Evolutionary conservation across 495 filamentous ascomycete genomes (phyloP).

Genomic region (Bacidia gigantensis): DNA sequence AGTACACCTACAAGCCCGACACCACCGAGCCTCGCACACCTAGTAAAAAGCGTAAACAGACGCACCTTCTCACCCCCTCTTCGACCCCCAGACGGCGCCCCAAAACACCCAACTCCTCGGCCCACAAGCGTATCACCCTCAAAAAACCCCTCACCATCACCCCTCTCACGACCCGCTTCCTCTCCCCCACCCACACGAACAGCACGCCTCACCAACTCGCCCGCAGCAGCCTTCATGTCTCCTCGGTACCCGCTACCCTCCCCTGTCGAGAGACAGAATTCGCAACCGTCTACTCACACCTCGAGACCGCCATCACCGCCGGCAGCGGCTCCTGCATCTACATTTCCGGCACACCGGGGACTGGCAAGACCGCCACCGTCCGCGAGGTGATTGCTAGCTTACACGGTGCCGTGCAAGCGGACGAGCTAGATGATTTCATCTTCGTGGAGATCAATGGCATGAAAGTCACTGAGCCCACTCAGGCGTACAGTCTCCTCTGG

Average conservation of each 20-base stretch:
- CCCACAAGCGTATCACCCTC: slow-evolving; percentile 58
- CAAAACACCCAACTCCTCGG: slow-evolving; percentile 45
- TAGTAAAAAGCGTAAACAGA: slow-evolving; percentile 39
- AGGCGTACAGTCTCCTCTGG: slow-evolving; percentile 91
- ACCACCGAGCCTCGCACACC: slow-evolving; percentile 42
- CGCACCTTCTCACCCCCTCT: slow-evolving; percentile 38
- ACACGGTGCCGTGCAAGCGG: slow-evolving; percentile 66
- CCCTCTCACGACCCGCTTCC: slow-evolving; percentile 71
- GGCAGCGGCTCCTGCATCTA: slow-evolving; percentile 94
- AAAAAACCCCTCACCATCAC: slow-evolving; percentile 95
- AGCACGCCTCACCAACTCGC: slow-evolving; percentile 86
- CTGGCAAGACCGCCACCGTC: slow-evolving; percentile 95
- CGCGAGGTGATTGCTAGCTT: slow-evolving; percentile 87
- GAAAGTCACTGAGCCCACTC: slow-evolving; percentile 97
- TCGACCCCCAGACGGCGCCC: slow-evolving; percentile 41
- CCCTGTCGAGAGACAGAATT: slow-evolving; percentile 93
- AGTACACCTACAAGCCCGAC: slow-evolving; percentile 13
- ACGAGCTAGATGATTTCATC: slow-evolving; percentile 97
- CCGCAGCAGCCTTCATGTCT: slow-evolving; percentile 79
- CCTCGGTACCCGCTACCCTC: slow-evolving; percentile 73
- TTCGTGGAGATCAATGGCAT: slow-evolving; percentile 99
- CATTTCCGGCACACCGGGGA: slow-evolving; percentile 98
- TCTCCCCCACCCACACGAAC: slow-evolving; percentile 64
- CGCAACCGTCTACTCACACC: slow-evolving; percentile 76
- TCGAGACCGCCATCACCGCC: slow-evolving; percentile 87